Percentiles rank a stretch among this genome's conserved stretches.
Conservation (phyloP, 441 rosid genomes). For the Populus hybrid region DNA sequence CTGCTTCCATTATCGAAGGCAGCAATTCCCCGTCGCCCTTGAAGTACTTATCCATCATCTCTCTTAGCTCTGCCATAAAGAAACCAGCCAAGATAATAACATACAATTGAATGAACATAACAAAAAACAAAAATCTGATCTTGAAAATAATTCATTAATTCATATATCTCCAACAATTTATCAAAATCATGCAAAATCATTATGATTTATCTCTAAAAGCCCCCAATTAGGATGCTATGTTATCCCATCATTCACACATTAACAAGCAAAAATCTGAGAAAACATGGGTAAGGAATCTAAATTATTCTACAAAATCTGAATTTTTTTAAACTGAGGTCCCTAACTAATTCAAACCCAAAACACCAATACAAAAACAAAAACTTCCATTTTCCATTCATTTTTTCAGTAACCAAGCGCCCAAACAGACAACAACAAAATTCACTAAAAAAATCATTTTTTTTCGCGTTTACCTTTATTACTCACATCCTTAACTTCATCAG, state of each 20-base stretch:
- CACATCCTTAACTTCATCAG: constrained; percentile 33
- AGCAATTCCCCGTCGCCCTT: constrained; percentile 69
- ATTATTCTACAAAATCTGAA: neutral
- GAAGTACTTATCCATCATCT: constrained; percentile 57
- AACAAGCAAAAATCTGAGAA: neutral
- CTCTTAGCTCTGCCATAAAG: constrained; percentile 53
- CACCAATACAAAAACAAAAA: neutral
- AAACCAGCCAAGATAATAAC: constrained; percentile 17
- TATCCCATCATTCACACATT: neutral
- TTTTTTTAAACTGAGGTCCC: neutral
- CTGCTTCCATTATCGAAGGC: constrained; percentile 54
- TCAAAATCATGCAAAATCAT: neutral
- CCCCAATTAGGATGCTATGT: neutral
- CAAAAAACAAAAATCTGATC: neutral
- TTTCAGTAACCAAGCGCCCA: constrained; percentile 2
- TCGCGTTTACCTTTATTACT: constrained; percentile 40
- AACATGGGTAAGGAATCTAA: neutral
- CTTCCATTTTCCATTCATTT: neutral
- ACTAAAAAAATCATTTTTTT: neutral
- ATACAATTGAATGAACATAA: neutral
- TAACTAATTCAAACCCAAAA: neutral
- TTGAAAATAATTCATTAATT: neutral
- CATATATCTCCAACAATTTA: neutral
- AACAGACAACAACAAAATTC: neutral
- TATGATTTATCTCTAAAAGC: neutral